These are phyloP conservation scores for Nothomitra cinnamomea DNA, from an alignment of 2,329 filamentous ascomycete species.

Conservation along the genomic window DNA sequence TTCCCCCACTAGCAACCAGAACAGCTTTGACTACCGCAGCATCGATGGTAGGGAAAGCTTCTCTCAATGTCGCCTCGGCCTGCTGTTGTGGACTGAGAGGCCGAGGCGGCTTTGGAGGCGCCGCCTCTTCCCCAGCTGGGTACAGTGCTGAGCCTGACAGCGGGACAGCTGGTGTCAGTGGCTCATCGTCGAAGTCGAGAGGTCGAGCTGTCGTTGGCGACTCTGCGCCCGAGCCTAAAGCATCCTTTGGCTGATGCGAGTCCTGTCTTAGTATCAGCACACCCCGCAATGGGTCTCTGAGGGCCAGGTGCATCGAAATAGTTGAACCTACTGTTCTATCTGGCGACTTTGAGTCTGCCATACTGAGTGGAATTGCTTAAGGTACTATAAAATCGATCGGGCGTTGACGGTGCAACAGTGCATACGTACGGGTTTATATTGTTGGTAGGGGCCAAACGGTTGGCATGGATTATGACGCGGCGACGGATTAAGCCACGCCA, in stretches of 20 bases:
- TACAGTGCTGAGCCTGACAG: neutral
- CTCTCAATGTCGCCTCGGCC: conserved; percentile 73
- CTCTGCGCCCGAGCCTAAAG: conserved; percentile 21
- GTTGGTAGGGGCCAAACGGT: too few species aligned
- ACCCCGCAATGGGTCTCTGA: conserved; percentile 3
- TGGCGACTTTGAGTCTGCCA: neutral
- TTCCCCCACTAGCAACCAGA: conserved; percentile 66
- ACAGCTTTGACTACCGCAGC: conserved; percentile 69
- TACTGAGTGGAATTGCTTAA: neutral
- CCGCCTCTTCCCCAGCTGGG: conserved; percentile 27
- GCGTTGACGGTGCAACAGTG: too few species aligned
- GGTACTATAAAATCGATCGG: too few species aligned
- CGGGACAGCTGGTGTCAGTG: conserved; percentile 17
- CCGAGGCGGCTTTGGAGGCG: conserved; percentile 71
- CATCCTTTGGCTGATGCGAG: conserved; percentile 21
- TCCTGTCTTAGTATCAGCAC: conserved; percentile 11
- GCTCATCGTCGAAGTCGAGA: conserved; percentile 40
- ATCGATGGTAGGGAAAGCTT: conserved; percentile 84
- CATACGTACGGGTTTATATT: too few species aligned
- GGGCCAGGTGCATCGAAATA: conserved; percentile 1
- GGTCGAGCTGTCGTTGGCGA: conserved; percentile 38
- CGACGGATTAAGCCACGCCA: too few species aligned
- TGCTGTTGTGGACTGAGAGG: conserved; percentile 69
- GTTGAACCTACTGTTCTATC: neutral
- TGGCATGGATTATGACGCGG: too few species aligned